Percentiles rank a stretch among this genome's conserved stretches.
Conservation (phyloP, 768 basidiomycete genomes). For the Lanmaoa pseudosensibilis region DNA sequence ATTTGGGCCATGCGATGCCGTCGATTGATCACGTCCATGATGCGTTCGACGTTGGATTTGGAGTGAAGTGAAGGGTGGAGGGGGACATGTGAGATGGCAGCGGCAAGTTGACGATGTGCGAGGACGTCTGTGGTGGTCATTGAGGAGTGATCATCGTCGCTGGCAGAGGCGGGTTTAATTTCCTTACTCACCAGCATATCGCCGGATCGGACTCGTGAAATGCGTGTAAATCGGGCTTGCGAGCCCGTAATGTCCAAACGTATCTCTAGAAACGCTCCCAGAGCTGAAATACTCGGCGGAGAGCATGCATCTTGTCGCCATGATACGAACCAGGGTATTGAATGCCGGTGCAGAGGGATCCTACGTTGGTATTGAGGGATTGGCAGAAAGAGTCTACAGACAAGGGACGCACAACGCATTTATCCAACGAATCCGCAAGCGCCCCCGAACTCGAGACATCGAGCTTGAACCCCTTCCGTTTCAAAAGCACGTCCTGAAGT, state of each 20-base stretch:
- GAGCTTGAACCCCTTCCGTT: conserved; percentile 76
- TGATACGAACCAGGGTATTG: conserved; percentile 97
- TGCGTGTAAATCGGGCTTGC: conserved; percentile 97
- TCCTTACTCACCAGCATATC: conserved; percentile 78
- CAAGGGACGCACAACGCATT: conserved; percentile 66
- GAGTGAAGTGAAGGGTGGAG: conserved; percentile 89
- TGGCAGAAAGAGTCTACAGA: neutral
- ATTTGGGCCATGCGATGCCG: conserved; percentile 97
- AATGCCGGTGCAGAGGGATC: conserved; percentile 84
- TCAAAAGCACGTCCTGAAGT: conserved; percentile 85
- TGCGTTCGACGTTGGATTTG: conserved; percentile 82
- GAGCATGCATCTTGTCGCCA: conserved; percentile 98
- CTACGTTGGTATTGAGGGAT: conserved; percentile 38
- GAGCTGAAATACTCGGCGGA: conserved; percentile 98
- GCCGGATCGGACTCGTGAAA: conserved; percentile 95
- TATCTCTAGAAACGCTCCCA: conserved; percentile 87
- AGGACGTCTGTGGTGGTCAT: conserved; percentile 67
- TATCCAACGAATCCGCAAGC: conserved; percentile 83
- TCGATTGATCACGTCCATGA: conserved; percentile 83
- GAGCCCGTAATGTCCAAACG: conserved; percentile 97
- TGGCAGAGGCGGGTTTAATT: too few relatives aligned
- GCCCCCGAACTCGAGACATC: conserved; percentile 92
- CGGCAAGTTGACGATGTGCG: conserved; percentile 89
- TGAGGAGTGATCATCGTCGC: neutral
- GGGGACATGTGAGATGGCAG: conserved; percentile 80